A percentile compares a stretch with the other conserved stretches of the same genome.
phyloP scores from a whole-genome alignment of 805 yeast species.

The Starmerella bombi region DNA sequence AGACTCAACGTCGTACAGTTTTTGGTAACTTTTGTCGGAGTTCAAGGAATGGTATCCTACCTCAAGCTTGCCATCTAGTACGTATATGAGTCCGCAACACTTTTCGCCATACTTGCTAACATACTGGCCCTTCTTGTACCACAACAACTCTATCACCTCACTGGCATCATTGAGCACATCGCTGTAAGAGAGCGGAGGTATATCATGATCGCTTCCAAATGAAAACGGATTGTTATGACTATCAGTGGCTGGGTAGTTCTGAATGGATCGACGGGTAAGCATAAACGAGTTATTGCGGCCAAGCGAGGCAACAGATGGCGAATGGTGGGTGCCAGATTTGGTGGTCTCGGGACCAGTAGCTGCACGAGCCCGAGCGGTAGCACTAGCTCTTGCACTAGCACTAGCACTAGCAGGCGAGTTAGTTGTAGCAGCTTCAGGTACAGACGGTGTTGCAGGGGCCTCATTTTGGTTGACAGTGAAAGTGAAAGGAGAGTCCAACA shows the following conservation, averaged over 20 bases:
- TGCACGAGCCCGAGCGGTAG: too few species aligned
- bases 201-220: background rate
- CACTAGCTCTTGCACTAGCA: background rate
- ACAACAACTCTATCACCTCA: conserved; percentile 43
- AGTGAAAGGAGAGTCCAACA: conserved; percentile 12
- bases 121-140: conserved; percentile 39
- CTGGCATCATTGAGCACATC: conserved; percentile 28
- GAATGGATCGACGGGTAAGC: background rate
- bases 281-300: background rate
- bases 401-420: background rate
- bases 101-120: conserved; percentile 52
- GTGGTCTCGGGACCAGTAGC: background rate
- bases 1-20: conserved; percentile 44
- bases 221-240: background rate
- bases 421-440: background rate
- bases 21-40: conserved; percentile 4
- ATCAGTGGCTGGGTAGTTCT: background rate
- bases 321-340: background rate
- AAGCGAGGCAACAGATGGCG: background rate
- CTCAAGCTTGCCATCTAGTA: conserved; percentile 65
- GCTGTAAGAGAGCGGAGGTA: conserved; percentile 28
- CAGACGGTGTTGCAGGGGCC: background rate
- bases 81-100: conserved; percentile 64
- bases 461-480: background rate
- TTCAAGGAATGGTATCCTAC: conserved; percentile 37